Evolutionary conservation across 2,329 filamentous ascomycete species (phyloP), one percentile per base, ranked within the genome.

Genomic region (Onygenales sp.): DNA sequence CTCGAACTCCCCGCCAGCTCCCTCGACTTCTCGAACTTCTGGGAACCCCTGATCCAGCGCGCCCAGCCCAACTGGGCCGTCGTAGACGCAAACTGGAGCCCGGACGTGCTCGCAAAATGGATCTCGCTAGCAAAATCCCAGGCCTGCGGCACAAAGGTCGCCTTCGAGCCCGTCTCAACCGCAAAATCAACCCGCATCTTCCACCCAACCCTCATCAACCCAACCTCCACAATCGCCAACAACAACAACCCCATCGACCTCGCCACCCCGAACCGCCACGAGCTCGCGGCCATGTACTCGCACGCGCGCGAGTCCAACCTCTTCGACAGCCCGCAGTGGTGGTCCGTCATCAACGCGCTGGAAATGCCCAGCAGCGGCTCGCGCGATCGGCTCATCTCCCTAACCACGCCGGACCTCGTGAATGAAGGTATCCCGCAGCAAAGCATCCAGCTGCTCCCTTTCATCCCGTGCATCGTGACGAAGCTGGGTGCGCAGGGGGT

Each of bases 161-260:
- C 87, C 10, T 95, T 92, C 63, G 93, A 97, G 69, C 92, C 93
- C 1, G 93, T 97, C 6, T 95, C 88, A 1, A 83, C 80, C 1
- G 83, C 82, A 55, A 98, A 97, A 73, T 81, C 88, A 3, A 75
- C 78, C 46, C 78, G 82, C 7, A 74, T 91, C 5, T 94, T 93
- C 70, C 50, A 27, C 21, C 21, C 21, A 27, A 4, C 21, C 21
- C 51, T 2, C 14, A 33, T 4, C 46, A 44, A 52, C 40, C 27
- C 33, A 11, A 39, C 36, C 36, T n/a, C 13, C 36, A 39, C 13
- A 39, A 9, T 39, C 36, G 3, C 6, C 36, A 9, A 39, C 36
- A 37, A 13, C 21, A 17, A 53, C 50, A 70, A 85, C 7, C 76
- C 79, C n/a, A 74, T 93, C 57, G 80, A 87, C 66, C 77, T 96